Evolutionary conservation across 106 monocot genomes (phyloP).

Genomic region (Triglochin maritima): DNA sequence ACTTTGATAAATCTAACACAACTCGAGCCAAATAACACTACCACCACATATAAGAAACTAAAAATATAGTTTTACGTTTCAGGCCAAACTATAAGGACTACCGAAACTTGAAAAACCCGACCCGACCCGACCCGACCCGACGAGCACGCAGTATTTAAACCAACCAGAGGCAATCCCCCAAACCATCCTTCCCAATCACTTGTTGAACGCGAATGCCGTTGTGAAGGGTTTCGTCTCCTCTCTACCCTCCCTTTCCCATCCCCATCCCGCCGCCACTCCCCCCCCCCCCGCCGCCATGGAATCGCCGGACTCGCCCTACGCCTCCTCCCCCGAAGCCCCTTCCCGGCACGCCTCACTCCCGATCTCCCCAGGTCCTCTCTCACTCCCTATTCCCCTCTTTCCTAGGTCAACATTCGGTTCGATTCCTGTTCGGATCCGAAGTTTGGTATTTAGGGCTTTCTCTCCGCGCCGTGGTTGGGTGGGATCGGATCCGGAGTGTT

Average conservation of each 20-base stretch:
- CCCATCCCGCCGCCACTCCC: not conserved
- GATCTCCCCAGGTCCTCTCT: conserved; percentile 1
- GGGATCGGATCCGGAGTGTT: not conserved
- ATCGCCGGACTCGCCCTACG: conserved; percentile 33
- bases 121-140: too few species aligned
- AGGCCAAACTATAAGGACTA: too few species aligned
- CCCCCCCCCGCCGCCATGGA: conserved; percentile 29
- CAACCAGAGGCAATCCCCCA: not conserved
- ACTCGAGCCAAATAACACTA: too few species aligned
- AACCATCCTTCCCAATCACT: conserved; percentile 2
- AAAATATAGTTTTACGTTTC: too few species aligned
- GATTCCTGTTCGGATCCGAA: too few species aligned
- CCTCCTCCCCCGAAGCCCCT: conserved; percentile 35
- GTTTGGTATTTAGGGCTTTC: too few species aligned
- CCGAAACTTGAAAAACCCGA: too few species aligned
- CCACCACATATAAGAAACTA: too few species aligned
- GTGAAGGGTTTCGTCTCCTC: not conserved
- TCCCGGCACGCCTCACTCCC: conserved; percentile 12
- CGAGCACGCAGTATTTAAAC: too few species aligned
- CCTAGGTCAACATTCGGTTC: too few species aligned
- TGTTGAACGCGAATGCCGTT: conserved; percentile 14
- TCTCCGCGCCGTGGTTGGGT: not conserved
- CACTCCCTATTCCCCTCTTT: not conserved
- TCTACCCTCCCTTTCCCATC: not conserved
- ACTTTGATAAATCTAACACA: too few species aligned